These are phyloP conservation scores for Coniosporium tulheliwenetii DNA, from an alignment of 2,329 filamentous ascomycete genomes.

Conservation along the genomic window DNA sequence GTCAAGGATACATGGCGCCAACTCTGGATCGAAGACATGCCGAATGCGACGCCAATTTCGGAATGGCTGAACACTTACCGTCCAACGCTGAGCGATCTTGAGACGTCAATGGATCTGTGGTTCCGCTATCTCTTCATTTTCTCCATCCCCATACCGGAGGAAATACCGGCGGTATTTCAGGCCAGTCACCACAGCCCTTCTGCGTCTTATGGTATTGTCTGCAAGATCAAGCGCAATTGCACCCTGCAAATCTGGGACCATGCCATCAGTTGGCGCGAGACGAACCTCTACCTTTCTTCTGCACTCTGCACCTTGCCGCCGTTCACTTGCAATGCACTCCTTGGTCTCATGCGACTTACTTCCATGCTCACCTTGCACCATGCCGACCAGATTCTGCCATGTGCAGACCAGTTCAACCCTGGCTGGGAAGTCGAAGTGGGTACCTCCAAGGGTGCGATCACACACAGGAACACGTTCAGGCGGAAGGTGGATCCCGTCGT, in stretches of 20 bases:
- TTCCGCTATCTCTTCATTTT: constrained; percentile 37
- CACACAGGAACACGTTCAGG: constrained; percentile 40
- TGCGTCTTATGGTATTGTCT: constrained; percentile 44
- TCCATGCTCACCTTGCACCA: constrained; percentile 30
- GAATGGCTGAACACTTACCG: constrained; percentile 30
- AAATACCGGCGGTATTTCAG: constrained; percentile 44
- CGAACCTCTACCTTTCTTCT: constrained; percentile 22
- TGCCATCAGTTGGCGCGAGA: constrained; percentile 45
- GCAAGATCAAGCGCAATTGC: constrained; percentile 43
- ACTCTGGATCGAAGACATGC: constrained; percentile 28
- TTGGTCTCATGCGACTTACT: constrained; percentile 23
- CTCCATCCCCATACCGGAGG: constrained; percentile 39
- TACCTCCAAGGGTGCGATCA: constrained; percentile 38
- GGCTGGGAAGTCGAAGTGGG: constrained; percentile 49
- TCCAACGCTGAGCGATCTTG: constrained; percentile 29
- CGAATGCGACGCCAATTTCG: constrained; percentile 23
- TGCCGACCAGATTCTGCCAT: constrained; percentile 42
- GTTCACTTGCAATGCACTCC: constrained; percentile 21
- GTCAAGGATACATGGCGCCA: constrained; percentile 31
- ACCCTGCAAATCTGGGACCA: constrained; percentile 50
- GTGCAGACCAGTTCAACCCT: constrained; percentile 46
- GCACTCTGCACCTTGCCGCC: constrained; percentile 24
- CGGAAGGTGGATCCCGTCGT: constrained; percentile 49
- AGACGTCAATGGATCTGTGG: constrained; percentile 30
- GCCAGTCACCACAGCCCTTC: constrained; percentile 47